These are phyloP conservation scores for Dothidotthia symphoricarpi DNA, from an alignment of 2,329 filamentous ascomycete species.

Conservation along the genomic window DNA sequence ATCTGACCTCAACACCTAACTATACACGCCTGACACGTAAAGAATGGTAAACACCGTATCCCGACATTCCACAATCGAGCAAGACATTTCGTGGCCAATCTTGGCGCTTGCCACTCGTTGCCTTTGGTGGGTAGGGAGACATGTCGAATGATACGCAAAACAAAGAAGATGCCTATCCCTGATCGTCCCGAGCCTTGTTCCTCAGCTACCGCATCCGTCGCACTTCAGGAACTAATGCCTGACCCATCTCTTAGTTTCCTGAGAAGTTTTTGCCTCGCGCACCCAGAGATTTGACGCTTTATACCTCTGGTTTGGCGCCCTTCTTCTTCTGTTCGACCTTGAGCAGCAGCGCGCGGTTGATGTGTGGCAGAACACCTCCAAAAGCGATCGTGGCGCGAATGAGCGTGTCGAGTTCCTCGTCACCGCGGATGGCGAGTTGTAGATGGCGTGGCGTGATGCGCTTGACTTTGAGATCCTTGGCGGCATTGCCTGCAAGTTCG, in stretches of 20 bases:
- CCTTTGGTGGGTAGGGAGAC: slow-evolving; percentile 10
- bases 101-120: slow-evolving; percentile 6
- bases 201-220: slow-evolving; percentile 2
- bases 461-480: slow-evolving; percentile 99
- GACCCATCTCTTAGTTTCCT: slow-evolving; percentile 3
- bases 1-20: slow-evolving; percentile 26
- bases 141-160: slow-evolving; percentile 16
- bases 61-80: slow-evolving; percentile 11
- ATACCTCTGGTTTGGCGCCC: slow-evolving; percentile 61
- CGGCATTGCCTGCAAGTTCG: slow-evolving; percentile 95
- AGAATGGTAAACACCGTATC: slow-evolving; percentile 22
- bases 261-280: slow-evolving; percentile 4
- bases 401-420: slow-evolving; percentile 96
- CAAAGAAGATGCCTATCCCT: slow-evolving; percentile 18
- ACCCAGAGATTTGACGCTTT: slow-evolving; percentile 6
- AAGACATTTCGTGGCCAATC: slow-evolving; percentile 9
- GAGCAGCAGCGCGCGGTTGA: slow-evolving; percentile 92
- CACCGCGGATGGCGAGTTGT: slow-evolving; percentile 95
- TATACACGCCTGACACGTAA: slow-evolving; percentile 24
- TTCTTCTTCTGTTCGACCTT: slow-evolving; percentile 99
- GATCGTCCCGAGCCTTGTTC: slow-evolving; percentile 1
- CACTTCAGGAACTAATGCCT: slow-evolving; percentile 3
- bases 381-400: slow-evolving; percentile 98
- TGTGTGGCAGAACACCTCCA: slow-evolving; percentile 96
- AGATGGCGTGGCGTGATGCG: slow-evolving; percentile 97